Percentiles rank a stretch among this genome's conserved stretches.
Conservation (phyloP, 768 basidiomycete genomes). For the Trametes cubensis region DNA sequence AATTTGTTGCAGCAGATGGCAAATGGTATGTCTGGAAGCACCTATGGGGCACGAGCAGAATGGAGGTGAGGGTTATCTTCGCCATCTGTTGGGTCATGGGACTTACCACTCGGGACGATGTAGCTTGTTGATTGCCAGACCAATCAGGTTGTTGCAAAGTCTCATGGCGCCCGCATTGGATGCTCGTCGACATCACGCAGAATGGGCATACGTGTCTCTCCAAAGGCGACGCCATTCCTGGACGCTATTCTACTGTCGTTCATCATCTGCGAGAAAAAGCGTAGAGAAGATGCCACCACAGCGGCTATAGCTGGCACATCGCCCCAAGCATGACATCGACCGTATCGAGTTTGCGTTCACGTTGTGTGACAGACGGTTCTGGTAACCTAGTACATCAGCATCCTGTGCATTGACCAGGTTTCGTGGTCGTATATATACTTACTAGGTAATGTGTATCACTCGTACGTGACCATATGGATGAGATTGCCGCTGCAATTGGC, state of each 20-base stretch:
- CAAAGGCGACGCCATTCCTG: neutral
- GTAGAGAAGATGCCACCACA: neutral
- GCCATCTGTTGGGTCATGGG: neutral
- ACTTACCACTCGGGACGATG: too few relatives aligned
- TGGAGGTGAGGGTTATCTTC: neutral
- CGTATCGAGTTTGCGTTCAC: too few relatives aligned
- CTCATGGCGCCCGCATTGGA: neutral
- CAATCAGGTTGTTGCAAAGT: neutral
- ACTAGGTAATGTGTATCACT: too few relatives aligned
- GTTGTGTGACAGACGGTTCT: too few relatives aligned
- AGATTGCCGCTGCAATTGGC: too few relatives aligned
- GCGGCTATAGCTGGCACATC: neutral
- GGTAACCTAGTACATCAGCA: too few relatives aligned
- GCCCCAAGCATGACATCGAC: too few relatives aligned
- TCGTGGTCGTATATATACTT: too few relatives aligned
- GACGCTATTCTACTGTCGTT: slow-evolving; percentile 4
- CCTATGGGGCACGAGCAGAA: neutral
- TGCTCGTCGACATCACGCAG: neutral
- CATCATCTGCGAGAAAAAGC: slow-evolving; percentile 4
- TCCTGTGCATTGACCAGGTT: too few relatives aligned
- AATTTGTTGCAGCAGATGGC: slow-evolving; percentile 1
- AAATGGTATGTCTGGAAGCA: slow-evolving; percentile 6
- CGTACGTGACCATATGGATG: too few relatives aligned
- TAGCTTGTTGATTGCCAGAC: neutral
- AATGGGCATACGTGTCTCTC: neutral